Evolutionary conservation across 1,284 basidiomycete genomes (phyloP), one percentile per base, ranked within the genome.

Genomic region (Inonotus hispidus): DNA sequence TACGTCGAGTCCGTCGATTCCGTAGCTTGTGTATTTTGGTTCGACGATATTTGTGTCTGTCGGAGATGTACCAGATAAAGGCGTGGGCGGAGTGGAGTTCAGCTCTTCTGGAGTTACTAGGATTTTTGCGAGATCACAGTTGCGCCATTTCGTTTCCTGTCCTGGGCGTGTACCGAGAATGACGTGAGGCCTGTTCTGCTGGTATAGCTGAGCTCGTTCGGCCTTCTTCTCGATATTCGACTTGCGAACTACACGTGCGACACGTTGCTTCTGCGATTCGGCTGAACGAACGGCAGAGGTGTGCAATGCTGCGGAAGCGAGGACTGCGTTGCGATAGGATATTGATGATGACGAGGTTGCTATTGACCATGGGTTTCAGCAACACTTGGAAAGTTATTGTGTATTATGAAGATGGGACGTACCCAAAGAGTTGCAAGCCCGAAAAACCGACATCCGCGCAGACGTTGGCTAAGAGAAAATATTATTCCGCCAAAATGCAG

Each of bases 131-230:
- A 92, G 82, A 73, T 85, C 80, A 69, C 82, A 84, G 32, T 77
- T 74, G 25, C 72, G 67, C 88, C 90, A 93, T 70, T 83, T 85
- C 62, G 74, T 69, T 59, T 85, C 82, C 62, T 59, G 47, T 58
- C 80, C 80, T 4, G 81, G 77, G 45, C 82, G 78, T 23, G 81
- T 82, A 3, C 92, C 92, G 1, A 93, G 82, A 6, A 94, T 80
- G 56, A 88, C 82, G 66, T 89, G 87, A 13, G 92, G 85, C 29
- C 77, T 77, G 52, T 72, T 74, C 5, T 76, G 74, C 0, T 78
- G 75, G 3, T 75, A 78, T 41, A 72, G 67, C 49, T 72, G 71
- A 46, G 71, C 71, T 21, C 78, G 76, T 64, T 83, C 77, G 25
- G 74, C 74, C 62, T 80, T 80, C 52, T 73, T 73, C 60, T 78